Evolutionary conservation across 2,329 filamentous ascomycete species (phyloP), one percentile per base, ranked within the genome.

Genomic region (Pestalotiopsis fici): DNA sequence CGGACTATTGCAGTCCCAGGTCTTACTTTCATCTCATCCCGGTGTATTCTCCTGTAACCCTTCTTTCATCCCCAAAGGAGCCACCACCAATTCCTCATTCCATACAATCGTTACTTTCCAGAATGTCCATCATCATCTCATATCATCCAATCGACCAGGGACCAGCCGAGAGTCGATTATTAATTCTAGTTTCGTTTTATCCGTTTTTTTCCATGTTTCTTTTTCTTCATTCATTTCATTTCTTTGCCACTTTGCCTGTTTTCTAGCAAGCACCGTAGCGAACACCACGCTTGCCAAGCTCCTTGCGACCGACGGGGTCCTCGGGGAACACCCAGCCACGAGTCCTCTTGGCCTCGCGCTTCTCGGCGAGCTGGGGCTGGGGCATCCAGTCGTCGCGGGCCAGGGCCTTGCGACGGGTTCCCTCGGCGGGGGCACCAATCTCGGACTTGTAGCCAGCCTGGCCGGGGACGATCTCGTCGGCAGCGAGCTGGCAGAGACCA

Each of bases 301-400:
- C 92, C 80, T 92, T 90, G 74, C 91, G 85, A 9, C 90, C 89
- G 12, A 94, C 83, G 3, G 89, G 84, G 74, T 94, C 92, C 74
- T 94, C 91, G 1, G 92, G 92, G 81, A 89, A 86, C 0, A 93
- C 87, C 92, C 92, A 95, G 0, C 92, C 92, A 35, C 92, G 81
- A 2, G 87, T 85, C 25, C 91, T 81, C 87, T 94, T 94, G 23
- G 91, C 90, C 80, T 92, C 90, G 67, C 88, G 83, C 89, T 93
- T 96, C 87, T 92, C 91, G 37, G 86, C 90, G 72, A 88, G 84
- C 82, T 90, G 92, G 63, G 88, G 89, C 81, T 84, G 89, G 11
- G 92, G 91, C 80, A 95, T 93, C 92, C 92, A 94, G 25, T 81
- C 80, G 78, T 95, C 92, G 55, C 91, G 85, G n/a, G 89, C 83